A percentile compares a stretch with the other conserved stretches of the same genome.
Evolutionary conservation across 1,284 basidiomycete genomes (phyloP).

Genomic region (Acaromyces ingoldii): DNA sequence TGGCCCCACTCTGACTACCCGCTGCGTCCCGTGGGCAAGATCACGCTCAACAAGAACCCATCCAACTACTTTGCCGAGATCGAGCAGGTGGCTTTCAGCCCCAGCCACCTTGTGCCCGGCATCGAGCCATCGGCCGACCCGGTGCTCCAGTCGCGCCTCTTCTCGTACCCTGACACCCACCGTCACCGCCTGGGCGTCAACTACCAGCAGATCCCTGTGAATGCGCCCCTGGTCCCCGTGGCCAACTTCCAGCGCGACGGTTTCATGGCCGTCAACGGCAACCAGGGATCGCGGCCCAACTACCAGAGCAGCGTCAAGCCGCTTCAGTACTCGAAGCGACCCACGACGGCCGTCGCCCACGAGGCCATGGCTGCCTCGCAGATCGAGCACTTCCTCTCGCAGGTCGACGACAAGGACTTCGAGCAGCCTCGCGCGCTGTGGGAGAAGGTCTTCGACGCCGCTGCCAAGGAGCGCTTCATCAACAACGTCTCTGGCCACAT

Average conservation of each 20-base stretch:
- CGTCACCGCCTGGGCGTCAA: constrained; percentile 60
- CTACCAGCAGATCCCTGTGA: constrained; percentile 33
- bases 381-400: constrained; percentile 60
- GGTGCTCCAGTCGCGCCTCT: constrained; percentile 40
- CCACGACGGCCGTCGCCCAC: constrained; percentile 5
- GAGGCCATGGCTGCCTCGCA: constrained; percentile 3
- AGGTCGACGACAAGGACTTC: constrained; percentile 67
- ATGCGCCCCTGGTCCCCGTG: constrained; percentile 51
- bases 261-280: constrained; percentile 53
- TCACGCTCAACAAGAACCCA: constrained; percentile 79
- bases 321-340: constrained; percentile 13
- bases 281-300: constrained; percentile 77
- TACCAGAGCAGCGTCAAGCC: constrained; percentile 68
- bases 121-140: constrained; percentile 59
- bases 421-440: constrained; percentile 80
- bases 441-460: constrained; percentile 70
- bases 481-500: constrained; percentile 33
- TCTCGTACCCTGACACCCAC: constrained; percentile 71
- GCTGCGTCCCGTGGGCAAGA: constrained; percentile 75
- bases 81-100: constrained; percentile 69
- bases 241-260: constrained; percentile 71
- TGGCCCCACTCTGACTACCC: constrained; percentile 61
- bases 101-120: constrained; percentile 77
- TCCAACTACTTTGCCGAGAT: constrained; percentile 59
- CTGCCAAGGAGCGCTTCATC: constrained; percentile 23